These are phyloP conservation scores for Lactarius sanguifluus DNA, from an alignment of 768 basidiomycete species.

Conservation along the genomic window DNA sequence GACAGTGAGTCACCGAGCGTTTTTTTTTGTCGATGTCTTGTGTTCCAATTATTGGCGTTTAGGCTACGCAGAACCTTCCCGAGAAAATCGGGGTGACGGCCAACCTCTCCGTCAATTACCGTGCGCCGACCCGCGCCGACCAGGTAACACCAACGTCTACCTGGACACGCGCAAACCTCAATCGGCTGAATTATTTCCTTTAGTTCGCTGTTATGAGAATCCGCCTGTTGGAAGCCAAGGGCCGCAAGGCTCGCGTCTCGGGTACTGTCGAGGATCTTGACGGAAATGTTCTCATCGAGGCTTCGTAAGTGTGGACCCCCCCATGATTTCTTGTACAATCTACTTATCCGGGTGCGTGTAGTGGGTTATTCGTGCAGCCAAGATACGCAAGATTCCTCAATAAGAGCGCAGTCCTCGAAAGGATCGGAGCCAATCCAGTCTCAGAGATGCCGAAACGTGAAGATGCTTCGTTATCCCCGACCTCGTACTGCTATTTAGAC, in stretches of 20 bases:
- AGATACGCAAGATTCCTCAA: constrained; percentile 79
- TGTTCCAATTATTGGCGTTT: constrained; percentile 10
- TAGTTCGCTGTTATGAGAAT: constrained; percentile 86
- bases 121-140: constrained; percentile 85
- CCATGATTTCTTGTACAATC: constrained; percentile 8
- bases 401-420: constrained; percentile 54
- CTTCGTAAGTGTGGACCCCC: constrained; percentile 54
- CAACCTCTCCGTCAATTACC: constrained; percentile 75
- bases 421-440: constrained; percentile 57
- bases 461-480: constrained; percentile 12
- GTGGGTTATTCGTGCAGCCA: constrained; percentile 86
- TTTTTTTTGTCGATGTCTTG: not conserved
- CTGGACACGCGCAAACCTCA: no score
- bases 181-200: constrained; percentile 4
- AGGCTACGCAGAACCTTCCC: constrained; percentile 87
- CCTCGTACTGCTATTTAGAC: constrained; percentile 6
- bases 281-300: constrained; percentile 82
- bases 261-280: constrained; percentile 76
- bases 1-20: constrained; percentile 51
- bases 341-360: constrained; percentile 34
- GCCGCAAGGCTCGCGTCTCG: constrained; percentile 72
- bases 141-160: constrained; percentile 48
- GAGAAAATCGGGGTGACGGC: constrained; percentile 94
- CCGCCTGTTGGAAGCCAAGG: constrained; percentile 61
- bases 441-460: constrained; percentile 23